Conservation (phyloP, 257 asterid genomes). For the Paraleonurus japonicus region DNA sequence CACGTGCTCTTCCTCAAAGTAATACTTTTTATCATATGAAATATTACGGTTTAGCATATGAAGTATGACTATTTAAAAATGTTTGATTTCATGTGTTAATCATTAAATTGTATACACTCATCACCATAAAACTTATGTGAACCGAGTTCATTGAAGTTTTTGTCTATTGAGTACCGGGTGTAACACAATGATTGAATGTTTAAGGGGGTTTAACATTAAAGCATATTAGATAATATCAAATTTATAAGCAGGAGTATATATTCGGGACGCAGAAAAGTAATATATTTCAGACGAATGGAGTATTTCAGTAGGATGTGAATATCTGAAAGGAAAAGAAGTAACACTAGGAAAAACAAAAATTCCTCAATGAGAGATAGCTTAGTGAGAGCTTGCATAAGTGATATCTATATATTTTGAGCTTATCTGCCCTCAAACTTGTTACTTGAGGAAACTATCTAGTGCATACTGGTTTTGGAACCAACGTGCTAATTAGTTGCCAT, state of each 20-base stretch:
- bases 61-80: too few relatives aligned
- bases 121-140: too few relatives aligned
- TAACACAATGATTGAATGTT: neutral
- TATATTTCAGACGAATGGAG: neutral
- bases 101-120: too few relatives aligned
- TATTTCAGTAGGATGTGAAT: neutral
- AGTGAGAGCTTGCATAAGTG: neutral
- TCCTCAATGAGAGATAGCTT: slow-evolving; percentile 3
- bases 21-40: too few relatives aligned
- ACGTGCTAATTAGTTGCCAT: too few relatives aligned
- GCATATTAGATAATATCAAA: neutral
- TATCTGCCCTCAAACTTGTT: neutral
- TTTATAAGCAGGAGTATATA: neutral
- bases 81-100: too few relatives aligned
- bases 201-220: neutral
- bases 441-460: neutral
- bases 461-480: neutral
- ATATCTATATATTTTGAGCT: neutral
- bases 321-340: neutral
- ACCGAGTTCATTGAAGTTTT: too few relatives aligned
- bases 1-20: too few relatives aligned
- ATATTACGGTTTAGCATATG: too few relatives aligned
- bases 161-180: neutral
- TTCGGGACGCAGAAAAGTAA: neutral
- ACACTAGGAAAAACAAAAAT: neutral